A percentile compares a stretch with the other conserved stretches of the same genome.
These are phyloP conservation scores for Lanmaoa pseudosensibilis DNA, from an alignment of 768 basidiomycete species.

Conservation along the genomic window DNA sequence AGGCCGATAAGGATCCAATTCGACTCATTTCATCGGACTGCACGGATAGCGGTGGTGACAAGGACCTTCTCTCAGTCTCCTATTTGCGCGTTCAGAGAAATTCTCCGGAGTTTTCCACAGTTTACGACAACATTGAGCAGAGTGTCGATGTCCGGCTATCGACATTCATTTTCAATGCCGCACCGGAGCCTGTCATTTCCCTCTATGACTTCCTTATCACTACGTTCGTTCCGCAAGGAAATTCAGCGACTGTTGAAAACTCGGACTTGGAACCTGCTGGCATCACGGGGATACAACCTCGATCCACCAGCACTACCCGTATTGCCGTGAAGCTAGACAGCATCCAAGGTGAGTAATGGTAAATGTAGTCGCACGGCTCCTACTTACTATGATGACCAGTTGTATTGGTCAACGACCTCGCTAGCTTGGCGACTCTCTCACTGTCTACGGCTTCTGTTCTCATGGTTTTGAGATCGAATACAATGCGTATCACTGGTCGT, in stretches of 20 bases:
- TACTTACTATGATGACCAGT: constrained; percentile 46
- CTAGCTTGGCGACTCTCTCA: constrained; percentile 80
- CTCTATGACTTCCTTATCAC: constrained; percentile 98
- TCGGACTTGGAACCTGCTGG: constrained; percentile 11
- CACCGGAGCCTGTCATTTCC: constrained; percentile 86
- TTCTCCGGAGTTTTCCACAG: constrained; percentile 80
- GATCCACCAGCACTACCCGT: constrained; percentile 60
- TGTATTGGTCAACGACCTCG: constrained; percentile 67
- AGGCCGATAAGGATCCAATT: constrained; percentile 51
- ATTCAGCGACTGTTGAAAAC: constrained; percentile 8
- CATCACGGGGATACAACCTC: constrained; percentile 1
- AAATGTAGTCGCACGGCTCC: neutral
- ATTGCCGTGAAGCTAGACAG: constrained; percentile 82
- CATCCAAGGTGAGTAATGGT: constrained; percentile 60
- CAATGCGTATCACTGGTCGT: constrained; percentile 75
- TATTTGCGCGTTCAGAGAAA: constrained; percentile 79
- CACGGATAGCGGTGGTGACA: constrained; percentile 39
- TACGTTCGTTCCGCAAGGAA: constrained; percentile 71
- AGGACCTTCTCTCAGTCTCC: constrained; percentile 73
- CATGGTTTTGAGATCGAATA: constrained; percentile 67
- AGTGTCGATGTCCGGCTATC: constrained; percentile 84
- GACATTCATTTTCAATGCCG: constrained; percentile 84
- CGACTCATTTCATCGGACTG: constrained; percentile 65
- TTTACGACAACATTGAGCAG: constrained; percentile 86
- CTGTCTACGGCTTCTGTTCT: constrained; percentile 88